These are phyloP conservation scores for Aspergillus unguis DNA, from an alignment of 2,329 filamentous ascomycete species.

Conservation along the genomic window DNA sequence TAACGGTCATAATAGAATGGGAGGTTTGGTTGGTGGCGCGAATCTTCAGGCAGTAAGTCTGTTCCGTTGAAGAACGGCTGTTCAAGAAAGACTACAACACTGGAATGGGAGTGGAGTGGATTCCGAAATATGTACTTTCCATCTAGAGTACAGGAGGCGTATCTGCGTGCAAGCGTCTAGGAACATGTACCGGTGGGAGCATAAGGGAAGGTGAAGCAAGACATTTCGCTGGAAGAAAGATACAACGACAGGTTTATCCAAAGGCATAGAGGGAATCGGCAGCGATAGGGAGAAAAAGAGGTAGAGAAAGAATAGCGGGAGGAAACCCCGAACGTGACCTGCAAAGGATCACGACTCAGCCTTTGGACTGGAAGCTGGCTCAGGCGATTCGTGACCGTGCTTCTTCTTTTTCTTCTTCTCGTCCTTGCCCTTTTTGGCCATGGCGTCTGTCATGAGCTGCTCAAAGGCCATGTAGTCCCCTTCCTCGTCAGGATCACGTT, in stretches of 20 bases:
- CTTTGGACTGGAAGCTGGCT: slow-evolving; percentile 13
- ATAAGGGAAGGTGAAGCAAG: neutral
- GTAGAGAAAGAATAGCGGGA: neutral
- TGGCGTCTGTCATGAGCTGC: slow-evolving; percentile 93
- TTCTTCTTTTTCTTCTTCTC: slow-evolving; percentile 66
- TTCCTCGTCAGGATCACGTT: slow-evolving; percentile 89
- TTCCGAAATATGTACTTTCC: too few species aligned
- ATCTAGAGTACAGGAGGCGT: slow-evolving; percentile 1
- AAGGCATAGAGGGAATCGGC: slow-evolving; percentile 4
- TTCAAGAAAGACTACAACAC: too few species aligned
- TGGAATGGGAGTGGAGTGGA: too few species aligned
- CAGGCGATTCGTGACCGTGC: slow-evolving; percentile 23
- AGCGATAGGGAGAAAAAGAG: neutral
- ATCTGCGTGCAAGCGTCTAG: neutral
- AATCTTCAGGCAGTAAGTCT: too few species aligned
- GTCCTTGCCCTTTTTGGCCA: slow-evolving; percentile 83
- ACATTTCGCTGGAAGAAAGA: slow-evolving; percentile 9
- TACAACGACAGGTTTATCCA: slow-evolving; percentile 11
- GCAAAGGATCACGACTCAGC: slow-evolving; percentile 1
- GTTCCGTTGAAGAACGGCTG: too few species aligned
- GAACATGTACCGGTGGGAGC: slow-evolving; percentile 1
- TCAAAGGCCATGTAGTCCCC: slow-evolving; percentile 99
- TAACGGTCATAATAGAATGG: too few species aligned
- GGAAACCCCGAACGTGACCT: too few species aligned
- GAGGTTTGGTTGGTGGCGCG: too few species aligned